Base-by-base conservation (phyloP, 2,329 filamentous ascomycete species). In the Penicillium sp. region DNA sequence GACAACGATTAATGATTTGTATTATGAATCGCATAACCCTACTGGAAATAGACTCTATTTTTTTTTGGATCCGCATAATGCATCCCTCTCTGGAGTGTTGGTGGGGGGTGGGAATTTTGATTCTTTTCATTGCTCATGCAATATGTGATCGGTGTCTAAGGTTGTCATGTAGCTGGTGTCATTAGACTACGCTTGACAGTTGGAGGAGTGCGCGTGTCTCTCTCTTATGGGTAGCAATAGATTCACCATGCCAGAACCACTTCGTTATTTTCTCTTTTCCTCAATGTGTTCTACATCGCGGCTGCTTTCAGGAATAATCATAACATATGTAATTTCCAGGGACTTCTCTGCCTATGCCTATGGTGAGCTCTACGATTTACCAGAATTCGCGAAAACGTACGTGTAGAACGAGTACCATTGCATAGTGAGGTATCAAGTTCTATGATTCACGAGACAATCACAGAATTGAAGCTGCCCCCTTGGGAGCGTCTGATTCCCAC, bases 21-120 rank as follows among this genome's bases (percentile, higher is more conserved):
- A 55, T 51, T 61, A 52, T 49, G 42, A 43, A 26, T 16, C 19
- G 51, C 45, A 49, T 13, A 58, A 25, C 13, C 35, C 6, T 37
- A 37, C 33, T 52, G 42, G 35, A 38, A 13, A 33, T 52, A 13
- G 33, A 22, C 35, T 38, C 28, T 35, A 30, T 48, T 5, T 28
- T 37, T 13, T 37, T 13, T 10, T 53, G 35, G 33, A 40, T 26
- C 6, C 19, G 30, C 25, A 53, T 51, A 22, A 13, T 22, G 28
- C 48, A 33, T 35, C 28, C 28, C 25, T 51, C 13, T n/a, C 19
- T 37, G 49, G 28, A 33, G 8, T 3, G 16, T n/a, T 30, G 19
- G 19, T 33, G 48, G 33, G 8, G n/a, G 49, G 28, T 30, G 30
- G 37, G n/a, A 11, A 38, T 37, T 52, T 35, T 51, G 3, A 51